phyloP scores from a whole-genome alignment of 2,329 filamentous ascomycete species.

The Fusarium subtropicale region DNA sequence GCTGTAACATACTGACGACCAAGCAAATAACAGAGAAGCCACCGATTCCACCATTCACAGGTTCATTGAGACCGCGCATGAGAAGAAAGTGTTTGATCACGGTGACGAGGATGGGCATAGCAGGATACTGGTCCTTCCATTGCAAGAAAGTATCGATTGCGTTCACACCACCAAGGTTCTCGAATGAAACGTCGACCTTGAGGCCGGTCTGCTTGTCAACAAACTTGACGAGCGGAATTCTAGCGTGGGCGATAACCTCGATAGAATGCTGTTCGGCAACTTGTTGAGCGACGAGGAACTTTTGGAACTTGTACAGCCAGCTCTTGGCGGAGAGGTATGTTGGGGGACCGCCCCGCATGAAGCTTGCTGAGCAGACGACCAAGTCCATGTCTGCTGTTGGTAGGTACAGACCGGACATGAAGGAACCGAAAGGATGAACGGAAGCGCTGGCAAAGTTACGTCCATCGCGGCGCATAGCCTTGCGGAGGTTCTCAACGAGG shows the following conservation, averaged over 20 bases:
- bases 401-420: slow-evolving; percentile 80
- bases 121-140: slow-evolving; percentile 84
- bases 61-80: slow-evolving; percentile 92
- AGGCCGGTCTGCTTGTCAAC: slow-evolving; percentile 81
- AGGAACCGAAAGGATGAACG: slow-evolving; percentile 89
- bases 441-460: slow-evolving; percentile 69
- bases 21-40: slow-evolving; percentile 96
- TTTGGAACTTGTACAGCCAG: slow-evolving; percentile 71
- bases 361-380: slow-evolving; percentile 75
- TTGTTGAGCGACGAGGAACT: slow-evolving; percentile 65
- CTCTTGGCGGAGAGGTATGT: slow-evolving; percentile 63
- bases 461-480: slow-evolving; percentile 63
- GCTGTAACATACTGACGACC: slow-evolving; percentile 87
- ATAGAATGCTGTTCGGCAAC: slow-evolving; percentile 70
- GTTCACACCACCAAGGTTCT: slow-evolving; percentile 84
- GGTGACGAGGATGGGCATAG: slow-evolving; percentile 87
- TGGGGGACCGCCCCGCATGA: slow-evolving; percentile 63
- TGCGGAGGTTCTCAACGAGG: slow-evolving; percentile 76
- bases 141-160: slow-evolving; percentile 83
- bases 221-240: slow-evolving; percentile 93
- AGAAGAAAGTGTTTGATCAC: slow-evolving; percentile 92
- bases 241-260: slow-evolving; percentile 78
- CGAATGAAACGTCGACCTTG: slow-evolving; percentile 93
- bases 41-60: slow-evolving; percentile 88
- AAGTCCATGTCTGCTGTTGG: slow-evolving; percentile 92